A percentile compares a stretch with the other conserved stretches of the same genome.
These are phyloP conservation scores for Adansonia gregorii DNA, from an alignment of 441 rosid genomes.

Conservation along the genomic window DNA sequence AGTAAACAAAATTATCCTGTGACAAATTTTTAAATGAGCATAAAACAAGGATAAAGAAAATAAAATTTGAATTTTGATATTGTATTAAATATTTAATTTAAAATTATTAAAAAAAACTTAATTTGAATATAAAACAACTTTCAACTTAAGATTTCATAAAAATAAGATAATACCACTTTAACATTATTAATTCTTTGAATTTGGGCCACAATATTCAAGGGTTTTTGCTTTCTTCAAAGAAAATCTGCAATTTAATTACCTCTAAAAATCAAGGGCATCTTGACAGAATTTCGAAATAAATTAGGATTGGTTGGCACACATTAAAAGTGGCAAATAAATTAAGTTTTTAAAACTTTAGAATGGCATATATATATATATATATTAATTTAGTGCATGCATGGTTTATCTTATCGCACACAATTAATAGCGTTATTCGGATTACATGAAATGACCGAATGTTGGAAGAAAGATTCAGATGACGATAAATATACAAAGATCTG, in stretches of 20 bases:
- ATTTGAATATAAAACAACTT: too few relatives aligned
- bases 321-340: conserved; percentile 3
- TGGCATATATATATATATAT: neutral
- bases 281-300: too few relatives aligned
- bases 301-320: neutral
- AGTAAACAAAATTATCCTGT: too few relatives aligned
- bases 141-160: too few relatives aligned
- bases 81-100: too few relatives aligned
- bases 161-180: too few relatives aligned
- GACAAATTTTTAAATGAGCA: too few relatives aligned
- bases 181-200: too few relatives aligned
- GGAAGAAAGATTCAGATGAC: neutral
- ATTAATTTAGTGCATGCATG: neutral
- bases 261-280: neutral
- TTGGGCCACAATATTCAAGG: too few relatives aligned
- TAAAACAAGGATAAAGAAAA: too few relatives aligned
- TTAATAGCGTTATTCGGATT: neutral
- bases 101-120: too few relatives aligned
- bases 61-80: too few relatives aligned
- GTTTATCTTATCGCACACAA: neutral
- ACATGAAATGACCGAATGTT: neutral
- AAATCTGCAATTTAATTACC: neutral
- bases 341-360: neutral
- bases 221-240: neutral
- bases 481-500: neutral